Evolutionary conservation across 495 filamentous ascomycete species (phyloP).

Genomic region (Chaetomium tenue): DNA sequence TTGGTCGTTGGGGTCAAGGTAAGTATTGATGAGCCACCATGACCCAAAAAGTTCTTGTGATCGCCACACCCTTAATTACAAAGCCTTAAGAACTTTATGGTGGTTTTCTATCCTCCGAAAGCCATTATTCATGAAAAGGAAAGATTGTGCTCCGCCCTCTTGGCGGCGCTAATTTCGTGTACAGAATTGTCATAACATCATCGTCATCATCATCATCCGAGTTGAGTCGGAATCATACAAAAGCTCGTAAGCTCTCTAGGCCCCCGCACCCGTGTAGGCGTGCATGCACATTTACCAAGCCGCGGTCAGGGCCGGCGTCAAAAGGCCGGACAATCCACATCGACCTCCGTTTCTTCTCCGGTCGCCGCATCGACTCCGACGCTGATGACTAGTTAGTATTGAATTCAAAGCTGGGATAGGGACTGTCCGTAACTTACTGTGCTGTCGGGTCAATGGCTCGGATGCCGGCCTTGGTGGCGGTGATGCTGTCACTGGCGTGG

Average conservation of each 20-base stretch:
- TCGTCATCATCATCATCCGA: background rate
- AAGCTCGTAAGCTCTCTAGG: constrained; percentile 13
- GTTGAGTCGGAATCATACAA: constrained; percentile 12
- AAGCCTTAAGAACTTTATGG: too few species aligned
- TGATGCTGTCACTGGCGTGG: background rate
- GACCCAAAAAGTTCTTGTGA: too few species aligned
- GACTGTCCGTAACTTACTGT: background rate
- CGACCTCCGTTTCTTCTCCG: constrained; percentile 21
- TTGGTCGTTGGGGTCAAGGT: too few species aligned
- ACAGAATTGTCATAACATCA: background rate
- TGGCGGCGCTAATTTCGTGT: background rate
- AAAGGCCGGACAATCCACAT: constrained; percentile 36
- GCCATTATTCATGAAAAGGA: background rate
- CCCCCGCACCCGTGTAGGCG: constrained; percentile 22
- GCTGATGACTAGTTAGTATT: background rate
- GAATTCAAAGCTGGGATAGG: background rate
- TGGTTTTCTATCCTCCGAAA: background rate
- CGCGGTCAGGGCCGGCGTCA: constrained; percentile 27
- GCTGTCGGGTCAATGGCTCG: background rate
- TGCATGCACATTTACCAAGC: constrained; percentile 28
- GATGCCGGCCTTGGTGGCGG: background rate
- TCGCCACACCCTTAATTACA: too few species aligned
- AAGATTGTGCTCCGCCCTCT: too few species aligned
- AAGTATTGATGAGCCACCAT: too few species aligned
- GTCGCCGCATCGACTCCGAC: background rate